phyloP scores from a whole-genome alignment of 495 filamentous ascomycete species.

The Xylaria nigripes region DNA sequence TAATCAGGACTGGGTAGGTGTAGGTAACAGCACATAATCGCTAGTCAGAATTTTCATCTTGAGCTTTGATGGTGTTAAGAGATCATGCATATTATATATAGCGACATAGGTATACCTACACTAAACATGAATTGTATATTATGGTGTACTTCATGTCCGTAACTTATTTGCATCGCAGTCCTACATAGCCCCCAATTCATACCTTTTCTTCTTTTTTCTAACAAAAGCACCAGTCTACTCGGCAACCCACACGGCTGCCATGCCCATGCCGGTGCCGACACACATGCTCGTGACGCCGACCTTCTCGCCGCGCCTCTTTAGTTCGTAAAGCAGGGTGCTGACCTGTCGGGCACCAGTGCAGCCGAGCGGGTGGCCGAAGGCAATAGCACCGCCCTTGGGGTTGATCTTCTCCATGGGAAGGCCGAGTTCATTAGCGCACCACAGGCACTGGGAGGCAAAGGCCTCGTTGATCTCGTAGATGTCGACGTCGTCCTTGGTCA shows the following conservation, averaged over 20 bases:
- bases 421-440: slow-evolving; percentile 83
- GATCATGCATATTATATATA: too few relatives aligned
- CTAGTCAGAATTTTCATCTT: too few relatives aligned
- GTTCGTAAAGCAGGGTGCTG: slow-evolving; percentile 80
- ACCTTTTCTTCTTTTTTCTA: too few relatives aligned
- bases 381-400: slow-evolving; percentile 95
- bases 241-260: slow-evolving; percentile 90
- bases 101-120: too few relatives aligned
- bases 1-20: too few relatives aligned
- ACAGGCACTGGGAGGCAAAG: slow-evolving; percentile 90
- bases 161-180: too few relatives aligned
- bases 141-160: too few relatives aligned
- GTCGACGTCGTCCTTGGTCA: slow-evolving; percentile 86
- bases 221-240: slow-evolving; percentile 47
- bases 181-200: too few relatives aligned
- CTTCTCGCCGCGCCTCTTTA: slow-evolving; percentile 71
- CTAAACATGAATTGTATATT: too few relatives aligned
- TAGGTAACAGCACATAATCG: too few relatives aligned
- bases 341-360: slow-evolving; percentile 93
- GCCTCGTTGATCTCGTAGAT: slow-evolving; percentile 99
- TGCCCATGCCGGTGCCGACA: slow-evolving; percentile 93
- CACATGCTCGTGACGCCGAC: slow-evolving; percentile 95
- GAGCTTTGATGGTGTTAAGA: too few relatives aligned
- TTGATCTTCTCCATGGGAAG: slow-evolving; percentile 79
- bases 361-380: slow-evolving; percentile 95